Conservation (phyloP, 164 flowering plant species). For the grape (Vitis vinifera) region DNA sequence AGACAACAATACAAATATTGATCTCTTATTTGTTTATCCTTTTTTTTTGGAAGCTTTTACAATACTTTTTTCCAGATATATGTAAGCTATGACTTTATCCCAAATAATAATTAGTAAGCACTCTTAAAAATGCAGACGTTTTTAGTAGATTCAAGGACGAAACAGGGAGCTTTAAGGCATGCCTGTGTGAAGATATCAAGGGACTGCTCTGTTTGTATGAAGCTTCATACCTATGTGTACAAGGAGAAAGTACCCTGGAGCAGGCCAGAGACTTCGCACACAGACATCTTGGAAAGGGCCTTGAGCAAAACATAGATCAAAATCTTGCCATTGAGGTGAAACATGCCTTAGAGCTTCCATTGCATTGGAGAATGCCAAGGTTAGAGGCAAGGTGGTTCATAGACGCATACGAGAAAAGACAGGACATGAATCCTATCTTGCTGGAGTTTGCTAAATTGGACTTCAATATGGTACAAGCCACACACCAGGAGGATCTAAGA, state of each 20-base stretch:
- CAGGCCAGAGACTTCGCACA: constrained; percentile 19
- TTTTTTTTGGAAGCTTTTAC: neutral
- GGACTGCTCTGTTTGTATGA: constrained; percentile 31
- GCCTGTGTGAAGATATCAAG: constrained; percentile 9
- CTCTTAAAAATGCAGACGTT: constrained; percentile 13
- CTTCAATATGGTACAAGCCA: neutral
- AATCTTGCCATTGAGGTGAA: too few relatives aligned
- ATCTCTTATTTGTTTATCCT: too few relatives aligned
- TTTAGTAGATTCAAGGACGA: constrained; percentile 18
- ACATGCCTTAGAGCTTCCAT: neutral
- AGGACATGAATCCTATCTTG: neutral
- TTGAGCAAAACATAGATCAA: too few relatives aligned
- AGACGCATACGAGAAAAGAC: neutral
- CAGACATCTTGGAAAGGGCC: constrained; percentile 8
- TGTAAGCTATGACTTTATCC: neutral
- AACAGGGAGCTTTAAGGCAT: constrained; percentile 19
- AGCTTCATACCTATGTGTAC: constrained; percentile 19
- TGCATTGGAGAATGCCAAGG: too few relatives aligned
- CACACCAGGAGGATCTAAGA: too few relatives aligned
- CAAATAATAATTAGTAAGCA: neutral
- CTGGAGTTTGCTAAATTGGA: neutral
- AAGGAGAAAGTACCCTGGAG: constrained; percentile 20
- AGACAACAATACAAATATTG: too few relatives aligned
- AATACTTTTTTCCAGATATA: neutral
- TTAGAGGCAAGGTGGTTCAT: neutral